Base-by-base conservation (phyloP, 345 rosid species). In the Rhizophora mangle region DNA sequence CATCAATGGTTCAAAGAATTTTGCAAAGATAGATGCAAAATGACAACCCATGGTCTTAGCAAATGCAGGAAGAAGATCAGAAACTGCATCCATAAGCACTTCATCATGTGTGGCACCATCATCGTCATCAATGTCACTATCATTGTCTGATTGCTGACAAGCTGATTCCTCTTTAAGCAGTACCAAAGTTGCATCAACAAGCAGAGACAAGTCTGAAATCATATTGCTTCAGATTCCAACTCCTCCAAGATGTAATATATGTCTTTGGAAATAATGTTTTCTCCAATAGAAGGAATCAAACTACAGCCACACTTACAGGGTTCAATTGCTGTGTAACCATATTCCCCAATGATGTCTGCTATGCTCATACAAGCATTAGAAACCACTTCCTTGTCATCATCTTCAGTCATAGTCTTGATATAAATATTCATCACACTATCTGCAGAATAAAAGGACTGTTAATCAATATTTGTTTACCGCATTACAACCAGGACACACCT, bases 341-440 rank as follows among this genome's bases (percentile, higher is more conserved):
- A 92, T 70, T 92, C 99, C 77, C 90, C 89, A 74, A 85, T 73
- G 64, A 92, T 92, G 70, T 92, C 98, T 55, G 89, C 96, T 69
- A 87, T 66, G 72, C 91, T 87, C 82, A 83, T 85, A 83, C 98
- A 96, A 81, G 92, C 95, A 80, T 92, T 88, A 69, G 98, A 96
- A 70, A 96, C 99, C 56, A 92, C 98, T 82, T 90, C 98, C 85
- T 89, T 96, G 85, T 96, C 98, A 53, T 89, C 97, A 87, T 92
- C 99, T 21, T 89, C 93, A 47, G 84, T 81, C 95, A 96, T 92
- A 60, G 88, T 78, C 79, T 88, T 92, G 76, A 90, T 82, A 79
- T 82, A 90, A 64, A 85, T 83, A 67, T 85, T 84, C 89, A 96
- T 90, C 74, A 89, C 89, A 30, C 72, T 84, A 82, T 91, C 98